phyloP scores from a whole-genome alignment of 768 basidiomycete species.

The Amanita subjunquillea region DNA sequence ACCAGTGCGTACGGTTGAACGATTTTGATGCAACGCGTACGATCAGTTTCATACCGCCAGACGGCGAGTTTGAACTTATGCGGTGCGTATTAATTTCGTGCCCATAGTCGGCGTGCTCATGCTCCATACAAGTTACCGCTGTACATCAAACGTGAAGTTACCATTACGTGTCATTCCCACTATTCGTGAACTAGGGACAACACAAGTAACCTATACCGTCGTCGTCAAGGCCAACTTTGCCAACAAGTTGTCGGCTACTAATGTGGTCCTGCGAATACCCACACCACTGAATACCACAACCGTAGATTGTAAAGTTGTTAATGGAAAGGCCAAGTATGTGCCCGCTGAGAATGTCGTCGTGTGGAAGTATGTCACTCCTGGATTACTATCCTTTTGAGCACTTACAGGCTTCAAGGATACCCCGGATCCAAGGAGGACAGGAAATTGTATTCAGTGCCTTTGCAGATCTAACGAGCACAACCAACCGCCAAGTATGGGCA shows the following conservation, averaged over 20 bases:
- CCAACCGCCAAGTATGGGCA: conserved; percentile 93
- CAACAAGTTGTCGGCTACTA: conserved; percentile 86
- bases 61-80: conserved; percentile 99
- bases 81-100: conserved; percentile 35
- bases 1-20: conserved; percentile 92
- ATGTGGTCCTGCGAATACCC: conserved; percentile 87
- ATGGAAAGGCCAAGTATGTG: conserved; percentile 95
- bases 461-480: conserved; percentile 80
- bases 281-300: conserved; percentile 92
- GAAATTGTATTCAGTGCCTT: conserved; percentile 81
- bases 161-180: conserved; percentile 86
- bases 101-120: neutral
- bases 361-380: conserved; percentile 75
- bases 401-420: conserved; percentile 47
- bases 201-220: conserved; percentile 84
- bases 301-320: conserved; percentile 85
- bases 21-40: conserved; percentile 92
- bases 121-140: conserved; percentile 63
- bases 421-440: conserved; percentile 85
- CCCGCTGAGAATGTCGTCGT: conserved; percentile 93
- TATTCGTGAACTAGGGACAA: conserved; percentile 87
- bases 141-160: conserved; percentile 92
- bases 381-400: neutral
- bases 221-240: conserved; percentile 85
- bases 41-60: conserved; percentile 96